Conservation (phyloP, 345 rosid genomes). For the Triadica sebifera region DNA sequence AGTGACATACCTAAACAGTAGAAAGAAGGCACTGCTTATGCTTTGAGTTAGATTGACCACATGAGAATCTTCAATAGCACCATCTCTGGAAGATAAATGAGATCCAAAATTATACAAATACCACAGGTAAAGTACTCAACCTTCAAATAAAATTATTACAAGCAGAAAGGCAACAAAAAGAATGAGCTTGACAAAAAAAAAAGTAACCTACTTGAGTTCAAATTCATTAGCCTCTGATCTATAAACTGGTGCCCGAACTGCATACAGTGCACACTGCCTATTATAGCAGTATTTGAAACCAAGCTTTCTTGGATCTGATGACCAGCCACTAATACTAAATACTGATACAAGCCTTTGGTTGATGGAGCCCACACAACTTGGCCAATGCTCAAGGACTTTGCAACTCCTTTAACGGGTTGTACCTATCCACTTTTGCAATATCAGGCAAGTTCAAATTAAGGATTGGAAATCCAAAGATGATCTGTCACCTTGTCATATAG, state of each 20-base stretch:
- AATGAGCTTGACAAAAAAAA: constrained; percentile 7
- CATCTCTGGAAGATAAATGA: constrained; percentile 42
- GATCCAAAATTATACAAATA: constrained; percentile 10
- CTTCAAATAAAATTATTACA: constrained; percentile 9
- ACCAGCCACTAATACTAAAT: constrained; percentile 85
- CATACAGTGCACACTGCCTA: constrained; percentile 77
- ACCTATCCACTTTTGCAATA: constrained; percentile 64
- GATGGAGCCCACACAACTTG: constrained; percentile 94
- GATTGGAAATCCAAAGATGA: constrained; percentile 6
- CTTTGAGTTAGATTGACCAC: constrained; percentile 57
- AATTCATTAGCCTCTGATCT: constrained; percentile 32
- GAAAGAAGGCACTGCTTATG: constrained; percentile 74
- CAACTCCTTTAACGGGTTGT: constrained; percentile 58
- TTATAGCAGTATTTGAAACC: constrained; percentile 87
- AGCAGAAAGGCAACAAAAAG: neutral
- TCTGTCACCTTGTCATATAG: neutral
- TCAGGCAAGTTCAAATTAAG: constrained; percentile 13
- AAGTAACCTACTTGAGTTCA: constrained; percentile 52
- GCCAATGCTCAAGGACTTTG: constrained; percentile 69
- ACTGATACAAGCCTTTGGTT: constrained; percentile 39
- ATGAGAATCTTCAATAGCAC: constrained; percentile 41
- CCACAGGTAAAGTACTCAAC: neutral
- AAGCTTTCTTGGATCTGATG: constrained; percentile 68
- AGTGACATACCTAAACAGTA: constrained; percentile 65
- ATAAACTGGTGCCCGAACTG: constrained; percentile 39